Evolutionary conservation across 129 eudicot species (phyloP), one percentile per base, ranked within the genome.

Genomic region (Silybum marianum): DNA sequence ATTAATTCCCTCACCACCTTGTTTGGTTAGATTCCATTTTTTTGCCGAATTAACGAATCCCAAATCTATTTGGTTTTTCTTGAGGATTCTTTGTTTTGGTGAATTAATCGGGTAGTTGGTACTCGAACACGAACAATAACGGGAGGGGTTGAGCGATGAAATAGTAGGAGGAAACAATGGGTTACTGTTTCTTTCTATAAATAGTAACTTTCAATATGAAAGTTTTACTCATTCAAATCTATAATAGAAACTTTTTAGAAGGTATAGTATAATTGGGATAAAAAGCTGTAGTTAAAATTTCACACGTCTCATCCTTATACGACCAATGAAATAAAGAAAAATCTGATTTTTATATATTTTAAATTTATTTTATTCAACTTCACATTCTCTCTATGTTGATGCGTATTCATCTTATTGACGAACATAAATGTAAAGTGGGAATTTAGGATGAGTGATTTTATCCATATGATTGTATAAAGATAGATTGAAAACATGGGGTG

Each of bases 1-100:
- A 90, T 90, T 32, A 32, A 32, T 32, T 42, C 78, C 83, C 30
- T 78, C 62, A 83, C 75, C 73, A 82, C 74, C 84, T 82, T 42
- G 30, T 75, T 28, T 12, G 75, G 46, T 82, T 22, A 28, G 69
- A 74, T 81, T 74, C 74, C 79, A 30, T 51, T 19, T 18, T 71
- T 9, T 9, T 28, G 77, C 10, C 44, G 46, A 51, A n/a, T n/a
- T n/a, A n/a, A 30, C 2, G 19, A 26, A 70, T 70, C 30, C 34
- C 2, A 28, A 42, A 42, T 62, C 34, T 58, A 3, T 54, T 54
- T 77, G 24, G 54, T 68, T 44, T 68, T 28, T 82, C 28, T 76
- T 11, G 62, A 54, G 32, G 16, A 72, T 80, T 3, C 25, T 71
- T 72, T 58, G 7, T 25, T 72, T 79, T 58, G 22, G 58, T 54